Percentiles rank a stretch among this genome's conserved stretches.
Evolutionary conservation across 352 stramenopile genomes (phyloP).

Genomic region (Globisporangium viniferum): DNA sequence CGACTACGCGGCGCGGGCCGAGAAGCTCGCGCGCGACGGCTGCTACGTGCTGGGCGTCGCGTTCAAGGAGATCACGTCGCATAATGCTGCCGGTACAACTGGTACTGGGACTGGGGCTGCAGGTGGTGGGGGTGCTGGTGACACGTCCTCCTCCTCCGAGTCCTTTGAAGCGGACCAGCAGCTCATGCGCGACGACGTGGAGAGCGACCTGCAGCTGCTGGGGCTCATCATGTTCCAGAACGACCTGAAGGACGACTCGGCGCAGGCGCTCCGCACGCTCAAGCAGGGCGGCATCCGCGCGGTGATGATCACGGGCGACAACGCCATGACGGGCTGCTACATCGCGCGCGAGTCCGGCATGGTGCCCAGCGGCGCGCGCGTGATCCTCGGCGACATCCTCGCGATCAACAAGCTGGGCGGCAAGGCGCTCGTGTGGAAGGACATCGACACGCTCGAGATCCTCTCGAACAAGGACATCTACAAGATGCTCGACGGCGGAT

Average conservation of each 20-base stretch:
- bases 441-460: slow-evolving; percentile 41
- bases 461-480: slow-evolving; percentile 32
- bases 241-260: slow-evolving; percentile 66
- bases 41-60: slow-evolving; percentile 79
- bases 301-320: slow-evolving; percentile 85
- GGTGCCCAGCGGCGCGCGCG: slow-evolving; percentile 22
- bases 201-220: slow-evolving; percentile 47
- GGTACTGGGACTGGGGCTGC: neutral
- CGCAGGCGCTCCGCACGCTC: slow-evolving; percentile 57
- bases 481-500: slow-evolving; percentile 25
- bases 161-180: neutral
- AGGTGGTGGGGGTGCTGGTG: slow-evolving; percentile 8
- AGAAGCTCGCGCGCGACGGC: slow-evolving; percentile 48
- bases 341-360: slow-evolving; percentile 46
- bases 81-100: neutral
- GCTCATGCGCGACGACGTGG: slow-evolving; percentile 46
- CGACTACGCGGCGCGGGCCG: slow-evolving; percentile 41
- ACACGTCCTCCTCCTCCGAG: neutral
- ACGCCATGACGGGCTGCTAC: slow-evolving; percentile 49
- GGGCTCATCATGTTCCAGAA: slow-evolving; percentile 86
- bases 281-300: slow-evolving; percentile 53
- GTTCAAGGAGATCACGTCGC: slow-evolving; percentile 18
- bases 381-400: slow-evolving; percentile 43
- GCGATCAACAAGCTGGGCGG: slow-evolving; percentile 21
- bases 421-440: slow-evolving; percentile 36